A percentile compares a stretch with the other conserved stretches of the same genome.
Conservation (phyloP, 2,329 filamentous ascomycete species). For the Thyridium curvatum region DNA sequence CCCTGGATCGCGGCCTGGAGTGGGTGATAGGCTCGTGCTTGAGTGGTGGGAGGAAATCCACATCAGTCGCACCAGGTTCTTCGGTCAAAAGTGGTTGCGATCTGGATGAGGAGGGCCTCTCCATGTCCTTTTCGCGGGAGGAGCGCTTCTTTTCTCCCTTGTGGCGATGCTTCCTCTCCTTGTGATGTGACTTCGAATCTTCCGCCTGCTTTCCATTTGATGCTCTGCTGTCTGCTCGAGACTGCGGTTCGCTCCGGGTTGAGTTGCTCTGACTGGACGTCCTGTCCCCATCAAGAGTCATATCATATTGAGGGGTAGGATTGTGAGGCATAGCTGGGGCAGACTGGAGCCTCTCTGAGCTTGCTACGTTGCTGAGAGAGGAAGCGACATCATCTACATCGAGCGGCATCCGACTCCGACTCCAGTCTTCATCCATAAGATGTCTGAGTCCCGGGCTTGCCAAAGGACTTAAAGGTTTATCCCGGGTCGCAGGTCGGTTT, state of each 20-base stretch:
- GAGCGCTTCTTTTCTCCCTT: constrained; percentile 6
- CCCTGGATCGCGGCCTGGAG: no score
- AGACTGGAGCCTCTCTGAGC: background rate
- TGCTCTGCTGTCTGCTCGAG: background rate
- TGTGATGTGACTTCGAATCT: background rate
- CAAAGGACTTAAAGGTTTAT: background rate
- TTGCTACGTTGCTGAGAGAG: constrained; percentile 13
- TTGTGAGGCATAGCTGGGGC: no score
- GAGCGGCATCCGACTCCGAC: constrained; percentile 13
- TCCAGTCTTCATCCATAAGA: constrained; percentile 15
- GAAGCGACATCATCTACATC: constrained; percentile 16
- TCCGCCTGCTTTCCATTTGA: background rate
- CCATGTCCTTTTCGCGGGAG: constrained; percentile 4
- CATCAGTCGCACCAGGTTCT: constrained; percentile 8
- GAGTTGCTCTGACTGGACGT: background rate
- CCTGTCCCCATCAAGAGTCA: no score
- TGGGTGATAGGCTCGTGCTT: constrained; percentile 29
- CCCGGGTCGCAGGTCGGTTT: background rate
- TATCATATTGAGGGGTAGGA: no score
- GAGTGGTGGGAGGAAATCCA: constrained; percentile 27
- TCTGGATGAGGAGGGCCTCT: constrained; percentile 10
- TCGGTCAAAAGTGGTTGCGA: constrained; percentile 20
- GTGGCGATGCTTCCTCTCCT: background rate
- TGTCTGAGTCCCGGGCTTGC: constrained; percentile 4
- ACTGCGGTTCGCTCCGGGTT: background rate